phyloP scores from a whole-genome alignment of 2,329 filamentous ascomycete species.

The Neurospora crassa region DNA sequence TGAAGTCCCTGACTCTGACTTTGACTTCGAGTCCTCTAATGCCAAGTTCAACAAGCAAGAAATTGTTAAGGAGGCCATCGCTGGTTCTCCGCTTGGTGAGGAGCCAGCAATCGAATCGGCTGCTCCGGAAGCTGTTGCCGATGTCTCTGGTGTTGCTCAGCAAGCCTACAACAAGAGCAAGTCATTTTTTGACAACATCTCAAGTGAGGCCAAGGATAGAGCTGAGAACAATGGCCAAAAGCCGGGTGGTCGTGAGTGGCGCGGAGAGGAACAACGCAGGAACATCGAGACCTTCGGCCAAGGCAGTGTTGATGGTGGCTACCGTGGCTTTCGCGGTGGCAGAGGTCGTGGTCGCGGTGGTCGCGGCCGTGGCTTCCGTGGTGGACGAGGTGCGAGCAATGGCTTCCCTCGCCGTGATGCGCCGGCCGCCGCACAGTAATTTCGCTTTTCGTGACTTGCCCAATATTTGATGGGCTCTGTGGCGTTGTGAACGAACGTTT shows the following conservation, averaged over 20 bases:
- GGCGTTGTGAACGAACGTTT: constrained; percentile 4
- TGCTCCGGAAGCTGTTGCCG: constrained; percentile 19
- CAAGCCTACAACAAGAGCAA: constrained; percentile 73
- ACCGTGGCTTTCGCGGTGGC: constrained; percentile 60
- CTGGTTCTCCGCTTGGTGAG: constrained; percentile 58
- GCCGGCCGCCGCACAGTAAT: constrained; percentile 14
- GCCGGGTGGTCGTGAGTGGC: constrained; percentile 77
- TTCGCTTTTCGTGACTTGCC: not conserved
- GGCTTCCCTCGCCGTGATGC: constrained; percentile 11
- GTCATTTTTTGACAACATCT: constrained; percentile 98
- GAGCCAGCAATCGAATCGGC: constrained; percentile 27
- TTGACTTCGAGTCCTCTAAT: constrained; percentile 80
- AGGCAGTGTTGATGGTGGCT: constrained; percentile 79
- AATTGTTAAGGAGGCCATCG: constrained; percentile 79
- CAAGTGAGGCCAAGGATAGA: constrained; percentile 83
- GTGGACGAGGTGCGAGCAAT: constrained; percentile 6
- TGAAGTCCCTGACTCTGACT: constrained; percentile 83
- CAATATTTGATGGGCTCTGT: constrained; percentile 5
- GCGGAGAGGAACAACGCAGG: constrained; percentile 84
- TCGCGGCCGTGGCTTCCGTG: constrained; percentile 14
- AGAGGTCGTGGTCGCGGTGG: constrained; percentile 28
- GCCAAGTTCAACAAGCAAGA: constrained; percentile 85
- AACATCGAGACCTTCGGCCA: constrained; percentile 98
- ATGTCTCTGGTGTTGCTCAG: constrained; percentile 34
- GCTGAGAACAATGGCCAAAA: constrained; percentile 60